Evolutionary conservation across 1,284 basidiomycete species (phyloP).

Genomic region (Cryptococcus sp.): DNA sequence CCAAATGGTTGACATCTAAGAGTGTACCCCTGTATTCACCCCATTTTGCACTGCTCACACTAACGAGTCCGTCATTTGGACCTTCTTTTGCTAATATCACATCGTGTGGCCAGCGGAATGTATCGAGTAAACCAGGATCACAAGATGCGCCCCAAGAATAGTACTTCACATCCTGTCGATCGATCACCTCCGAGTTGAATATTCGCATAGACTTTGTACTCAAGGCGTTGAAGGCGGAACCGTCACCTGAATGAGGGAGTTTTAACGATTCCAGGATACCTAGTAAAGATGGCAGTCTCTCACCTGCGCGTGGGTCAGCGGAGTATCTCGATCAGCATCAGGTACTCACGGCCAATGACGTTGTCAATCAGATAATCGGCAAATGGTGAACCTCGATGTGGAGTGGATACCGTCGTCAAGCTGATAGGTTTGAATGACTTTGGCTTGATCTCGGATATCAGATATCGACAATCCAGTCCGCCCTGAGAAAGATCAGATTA

Average conservation of each 20-base stretch:
- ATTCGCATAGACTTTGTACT: constrained; percentile 77
- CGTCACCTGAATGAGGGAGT: constrained; percentile 80
- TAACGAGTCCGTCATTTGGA: constrained; percentile 90
- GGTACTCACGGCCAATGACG: constrained; percentile 56
- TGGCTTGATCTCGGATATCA: constrained; percentile 53
- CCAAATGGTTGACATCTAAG: constrained; percentile 83
- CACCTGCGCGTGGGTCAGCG: constrained; percentile 22
- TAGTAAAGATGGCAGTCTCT: constrained; percentile 48
- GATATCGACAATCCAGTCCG: constrained; percentile 85
- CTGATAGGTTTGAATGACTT: constrained; percentile 61
- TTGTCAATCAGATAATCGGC: constrained; percentile 86
- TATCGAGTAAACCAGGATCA: constrained; percentile 79
- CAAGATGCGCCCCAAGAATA: constrained; percentile 91
- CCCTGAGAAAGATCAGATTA: constrained; percentile 54
- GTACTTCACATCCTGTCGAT: constrained; percentile 72
- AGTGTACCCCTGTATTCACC: constrained; percentile 72
- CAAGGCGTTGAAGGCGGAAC: constrained; percentile 81
- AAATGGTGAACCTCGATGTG: constrained; percentile 87
- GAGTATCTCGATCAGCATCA: constrained; percentile 44
- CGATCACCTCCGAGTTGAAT: constrained; percentile 81
- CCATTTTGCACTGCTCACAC: constrained; percentile 82
- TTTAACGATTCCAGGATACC: constrained; percentile 58
- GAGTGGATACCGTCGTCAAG: constrained; percentile 86
- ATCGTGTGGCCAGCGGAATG: constrained; percentile 77
- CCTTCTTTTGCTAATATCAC: constrained; percentile 85